These are phyloP conservation scores for Hibiscus mutabilis DNA, from an alignment of 345 rosid species.

Conservation along the genomic window DNA sequence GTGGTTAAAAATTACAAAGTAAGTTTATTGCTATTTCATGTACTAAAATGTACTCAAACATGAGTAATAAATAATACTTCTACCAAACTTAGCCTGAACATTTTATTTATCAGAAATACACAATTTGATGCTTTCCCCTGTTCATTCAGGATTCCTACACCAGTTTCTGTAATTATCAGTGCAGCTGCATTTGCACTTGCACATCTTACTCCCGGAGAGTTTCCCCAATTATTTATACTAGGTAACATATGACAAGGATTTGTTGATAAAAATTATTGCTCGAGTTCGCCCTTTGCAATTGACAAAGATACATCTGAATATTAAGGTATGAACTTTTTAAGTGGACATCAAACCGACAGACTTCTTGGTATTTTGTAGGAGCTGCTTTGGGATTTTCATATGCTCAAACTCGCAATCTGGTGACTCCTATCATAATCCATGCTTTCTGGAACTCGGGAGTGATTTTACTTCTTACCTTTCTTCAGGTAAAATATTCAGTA, in stretches of 20 bases:
- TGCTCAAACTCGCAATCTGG: slow-evolving; percentile 85
- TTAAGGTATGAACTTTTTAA: background rate
- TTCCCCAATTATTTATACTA: slow-evolving; percentile 77
- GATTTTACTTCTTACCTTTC: slow-evolving; percentile 69
- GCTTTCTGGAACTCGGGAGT: slow-evolving; percentile 90
- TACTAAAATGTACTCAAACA: too few relatives aligned
- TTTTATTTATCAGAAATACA: background rate
- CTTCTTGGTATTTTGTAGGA: slow-evolving; percentile 29
- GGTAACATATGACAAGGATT: slow-evolving; percentile 32
- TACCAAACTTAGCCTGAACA: background rate
- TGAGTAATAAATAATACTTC: too few relatives aligned
- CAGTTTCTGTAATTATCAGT: slow-evolving; percentile 67
- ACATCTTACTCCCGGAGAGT: slow-evolving; percentile 85
- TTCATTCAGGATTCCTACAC: slow-evolving; percentile 74
- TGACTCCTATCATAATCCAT: slow-evolving; percentile 72
- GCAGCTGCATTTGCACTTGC: slow-evolving; percentile 92
- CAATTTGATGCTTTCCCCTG: background rate
- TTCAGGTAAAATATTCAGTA: slow-evolving; percentile 49
- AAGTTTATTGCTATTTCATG: too few relatives aligned
- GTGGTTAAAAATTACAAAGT: too few relatives aligned
- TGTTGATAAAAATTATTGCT: background rate
- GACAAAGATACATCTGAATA: background rate
- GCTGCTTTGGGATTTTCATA: slow-evolving; percentile 68
- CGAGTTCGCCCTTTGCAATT: background rate
- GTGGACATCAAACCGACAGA: background rate